Evolutionary conservation across 2,329 filamentous ascomycete species (phyloP), one percentile per base, ranked within the genome.

Genomic region (Coleophoma eucalyptorum): DNA sequence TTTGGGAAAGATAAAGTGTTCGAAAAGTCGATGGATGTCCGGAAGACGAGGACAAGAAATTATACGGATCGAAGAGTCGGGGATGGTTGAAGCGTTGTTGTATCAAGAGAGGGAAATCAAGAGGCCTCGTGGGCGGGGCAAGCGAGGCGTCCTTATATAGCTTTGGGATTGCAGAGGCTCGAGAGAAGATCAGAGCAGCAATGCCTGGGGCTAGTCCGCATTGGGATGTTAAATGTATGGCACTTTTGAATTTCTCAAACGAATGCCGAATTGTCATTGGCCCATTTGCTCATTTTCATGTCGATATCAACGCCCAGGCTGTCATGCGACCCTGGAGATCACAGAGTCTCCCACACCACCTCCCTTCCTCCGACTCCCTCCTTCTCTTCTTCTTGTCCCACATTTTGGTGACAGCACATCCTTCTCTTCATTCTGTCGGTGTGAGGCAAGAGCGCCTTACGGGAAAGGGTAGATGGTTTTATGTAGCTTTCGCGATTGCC

Each of bases 191-290:
- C 42, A 46, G 47, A 51, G 40, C 7, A 51, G 48, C 49, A 45
- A 41, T 51, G 48, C 16, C 11, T 18, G 4, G 15, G n/a, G 11
- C 41, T 32, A 19, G 37, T 42, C 50, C 26, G 6, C 45, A 50
- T 46, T 26, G 43, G 3, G 42, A 4, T 50, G 16, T 41, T 38
- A 19, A 18, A 37, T 16, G 19, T 26, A 26, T 26, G 37, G 20
- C 13, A 47, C 4, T 45, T 15, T 43, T 50, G 43, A 46, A 33
- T 45, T 49, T 49, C 50, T 52, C 46, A 49, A 45, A 45, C 50
- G 20, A 3, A 33, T 5, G 20, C 4, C 20, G 20, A 31, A 4
- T 31, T 44, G 20, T 44, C 42, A 44, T 44, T 44, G 42, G 42
- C 4, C 26, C 26, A 26, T 26, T 26, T 5, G 26, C 26, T 5